These are phyloP conservation scores for Ascochyta clinopodiicola DNA, from an alignment of 2,329 filamentous ascomycete genomes.

Conservation along the genomic window DNA sequence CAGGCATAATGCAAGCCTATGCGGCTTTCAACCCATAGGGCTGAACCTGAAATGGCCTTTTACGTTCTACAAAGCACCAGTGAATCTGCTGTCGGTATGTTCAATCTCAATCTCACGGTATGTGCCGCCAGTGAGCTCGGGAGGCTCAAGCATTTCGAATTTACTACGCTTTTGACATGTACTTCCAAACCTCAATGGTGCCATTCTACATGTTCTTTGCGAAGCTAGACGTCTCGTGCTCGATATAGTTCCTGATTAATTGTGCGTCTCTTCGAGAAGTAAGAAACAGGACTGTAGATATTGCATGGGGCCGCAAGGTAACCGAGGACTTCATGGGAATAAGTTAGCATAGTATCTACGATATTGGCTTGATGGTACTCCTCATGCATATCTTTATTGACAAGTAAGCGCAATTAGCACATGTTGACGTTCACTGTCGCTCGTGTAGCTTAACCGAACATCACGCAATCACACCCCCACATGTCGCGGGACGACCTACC, in stretches of 20 bases:
- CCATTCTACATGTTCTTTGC: too few species aligned
- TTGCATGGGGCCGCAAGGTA: neutral
- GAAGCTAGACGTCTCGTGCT: too few species aligned
- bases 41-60: too few species aligned
- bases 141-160: too few species aligned
- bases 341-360: neutral
- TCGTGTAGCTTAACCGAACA: neutral
- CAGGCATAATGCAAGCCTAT: slow-evolving; percentile 44
- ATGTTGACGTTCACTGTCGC: slow-evolving; percentile 3
- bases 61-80: too few species aligned
- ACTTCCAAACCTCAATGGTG: too few species aligned
- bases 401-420: neutral
- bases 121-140: too few species aligned
- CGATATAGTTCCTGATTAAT: too few species aligned
- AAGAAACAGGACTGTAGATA: neutral
- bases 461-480: slow-evolving; percentile 14
- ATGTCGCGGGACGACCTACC: slow-evolving; percentile 9
- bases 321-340: neutral
- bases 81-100: too few species aligned
- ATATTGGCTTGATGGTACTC: neutral
- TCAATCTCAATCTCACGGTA: too few species aligned
- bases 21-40: too few species aligned
- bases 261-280: neutral
- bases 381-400: neutral
- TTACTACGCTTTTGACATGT: too few species aligned